phyloP scores from a whole-genome alignment of 345 rosid species.

The Heritiera littoralis region DNA sequence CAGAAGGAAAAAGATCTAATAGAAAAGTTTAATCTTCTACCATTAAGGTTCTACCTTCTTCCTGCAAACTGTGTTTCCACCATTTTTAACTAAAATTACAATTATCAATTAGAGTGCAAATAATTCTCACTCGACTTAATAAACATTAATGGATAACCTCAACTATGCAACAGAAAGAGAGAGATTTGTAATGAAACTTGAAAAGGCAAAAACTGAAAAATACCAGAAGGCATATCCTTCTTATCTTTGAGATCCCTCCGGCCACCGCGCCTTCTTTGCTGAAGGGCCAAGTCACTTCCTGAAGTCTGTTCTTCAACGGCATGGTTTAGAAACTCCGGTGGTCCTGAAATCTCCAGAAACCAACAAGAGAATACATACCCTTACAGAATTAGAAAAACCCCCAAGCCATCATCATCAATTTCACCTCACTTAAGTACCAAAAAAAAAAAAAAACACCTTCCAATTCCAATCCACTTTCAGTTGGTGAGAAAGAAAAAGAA shows the following conservation, averaged over 20 bases:
- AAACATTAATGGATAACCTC: neutral
- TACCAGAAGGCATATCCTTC: slow-evolving; percentile 75
- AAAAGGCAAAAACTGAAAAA: neutral
- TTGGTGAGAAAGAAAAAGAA: neutral
- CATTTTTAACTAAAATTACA: neutral
- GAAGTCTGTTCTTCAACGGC: slow-evolving; percentile 49
- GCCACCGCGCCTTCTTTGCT: slow-evolving; percentile 43
- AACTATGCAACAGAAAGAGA: neutral
- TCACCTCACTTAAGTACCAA: neutral
- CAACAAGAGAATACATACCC: slow-evolving; percentile 25
- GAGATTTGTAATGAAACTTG: neutral
- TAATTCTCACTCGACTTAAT: neutral
- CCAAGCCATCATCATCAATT: neutral
- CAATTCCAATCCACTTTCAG: neutral
- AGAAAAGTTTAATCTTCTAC: neutral
- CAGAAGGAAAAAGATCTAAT: neutral
- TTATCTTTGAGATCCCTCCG: slow-evolving; percentile 53
- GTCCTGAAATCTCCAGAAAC: slow-evolving; percentile 72
- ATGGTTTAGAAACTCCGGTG: slow-evolving; percentile 83
- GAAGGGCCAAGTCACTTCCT: slow-evolving; percentile 47
- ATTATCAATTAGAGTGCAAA: neutral
- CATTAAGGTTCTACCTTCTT: neutral
- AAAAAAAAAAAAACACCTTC: neutral
- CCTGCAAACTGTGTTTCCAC: neutral
- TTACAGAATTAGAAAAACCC: slow-evolving; percentile 1